Percentiles rank a stretch among this genome's conserved stretches.
These are phyloP conservation scores for Hypoxylon perforatum DNA, from an alignment of 495 filamentous ascomycete genomes.

Conservation along the genomic window DNA sequence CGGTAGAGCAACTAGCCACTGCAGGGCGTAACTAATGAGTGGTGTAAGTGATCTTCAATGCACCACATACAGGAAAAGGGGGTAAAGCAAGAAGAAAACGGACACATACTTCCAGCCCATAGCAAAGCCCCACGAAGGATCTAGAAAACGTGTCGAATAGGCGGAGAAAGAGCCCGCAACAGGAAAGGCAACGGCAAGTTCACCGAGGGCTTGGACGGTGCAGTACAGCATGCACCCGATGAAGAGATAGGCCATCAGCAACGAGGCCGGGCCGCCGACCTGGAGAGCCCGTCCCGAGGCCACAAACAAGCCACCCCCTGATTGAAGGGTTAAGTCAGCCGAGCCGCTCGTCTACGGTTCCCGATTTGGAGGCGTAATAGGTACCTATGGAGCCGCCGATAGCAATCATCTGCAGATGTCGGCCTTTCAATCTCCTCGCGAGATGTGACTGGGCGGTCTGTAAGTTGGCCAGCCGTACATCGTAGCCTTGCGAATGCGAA, in stretches of 20 bases:
- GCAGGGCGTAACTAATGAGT: constrained; percentile 77
- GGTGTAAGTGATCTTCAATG: constrained; percentile 31
- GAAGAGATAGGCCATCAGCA: constrained; percentile 83
- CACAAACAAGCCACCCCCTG: constrained; percentile 92
- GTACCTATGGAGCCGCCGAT: constrained; percentile 94
- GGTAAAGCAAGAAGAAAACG: constrained; percentile 2
- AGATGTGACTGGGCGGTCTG: constrained; percentile 83
- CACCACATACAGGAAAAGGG: not conserved
- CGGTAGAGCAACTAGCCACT: constrained; percentile 91
- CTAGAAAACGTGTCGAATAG: constrained; percentile 91
- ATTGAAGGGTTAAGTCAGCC: constrained; percentile 20
- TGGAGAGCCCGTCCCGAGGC: constrained; percentile 82
- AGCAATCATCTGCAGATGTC: constrained; percentile 97
- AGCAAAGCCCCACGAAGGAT: constrained; percentile 96
- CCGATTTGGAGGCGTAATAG: constrained; percentile 34
- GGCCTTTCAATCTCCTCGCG: constrained; percentile 78
- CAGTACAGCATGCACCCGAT: constrained; percentile 92
- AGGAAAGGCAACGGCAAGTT: constrained; percentile 91
- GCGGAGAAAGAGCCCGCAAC: constrained; percentile 93
- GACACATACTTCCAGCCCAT: constrained; percentile 91
- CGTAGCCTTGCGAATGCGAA: constrained; percentile 64
- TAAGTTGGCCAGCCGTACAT: constrained; percentile 77
- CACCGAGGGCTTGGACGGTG: constrained; percentile 90
- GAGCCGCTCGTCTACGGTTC: not conserved
- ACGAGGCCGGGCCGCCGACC: constrained; percentile 83